phyloP scores from a whole-genome alignment of 345 rosid genomes.

The Iberis pinnata region DNA sequence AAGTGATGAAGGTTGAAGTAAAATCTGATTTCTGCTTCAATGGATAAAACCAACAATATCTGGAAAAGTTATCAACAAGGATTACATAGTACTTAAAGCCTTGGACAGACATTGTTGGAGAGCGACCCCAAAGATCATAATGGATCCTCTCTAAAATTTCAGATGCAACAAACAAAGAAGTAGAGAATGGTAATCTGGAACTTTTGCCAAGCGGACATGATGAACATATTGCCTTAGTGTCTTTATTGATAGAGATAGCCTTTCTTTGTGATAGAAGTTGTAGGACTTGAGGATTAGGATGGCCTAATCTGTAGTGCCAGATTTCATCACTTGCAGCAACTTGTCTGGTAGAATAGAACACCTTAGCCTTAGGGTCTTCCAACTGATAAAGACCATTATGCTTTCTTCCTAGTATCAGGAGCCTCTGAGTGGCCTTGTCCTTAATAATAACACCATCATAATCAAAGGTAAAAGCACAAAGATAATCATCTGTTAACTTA shows the following conservation, averaged over 20 bases:
- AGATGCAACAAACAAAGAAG: background rate
- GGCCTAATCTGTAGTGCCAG: background rate
- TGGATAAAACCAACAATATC: background rate
- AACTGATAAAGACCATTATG: background rate
- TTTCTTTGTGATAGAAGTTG: background rate
- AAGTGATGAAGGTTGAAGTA: fast-evolving
- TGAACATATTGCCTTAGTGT: background rate
- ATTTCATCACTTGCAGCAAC: background rate
- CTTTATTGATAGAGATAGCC: background rate
- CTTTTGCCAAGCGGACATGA: background rate
- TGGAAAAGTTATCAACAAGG: background rate
- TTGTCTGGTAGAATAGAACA: background rate
- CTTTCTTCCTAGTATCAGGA: background rate
- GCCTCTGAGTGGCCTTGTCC: background rate
- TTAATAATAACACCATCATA: background rate
- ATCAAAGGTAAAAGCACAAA: background rate
- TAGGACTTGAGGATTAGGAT: background rate
- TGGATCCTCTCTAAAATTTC: background rate
- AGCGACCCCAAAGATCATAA: background rate
- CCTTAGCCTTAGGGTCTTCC: background rate
- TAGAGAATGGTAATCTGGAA: background rate
- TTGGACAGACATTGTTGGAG: fast-evolving
- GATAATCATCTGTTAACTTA: background rate
- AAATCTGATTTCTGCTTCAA: background rate
- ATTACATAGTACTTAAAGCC: background rate